A percentile compares a stretch with the other conserved stretches of the same genome.
Evolutionary conservation across 225 moss, liverwort and hornwort species (phyloP).

Genomic region (Ulota crispa): DNA sequence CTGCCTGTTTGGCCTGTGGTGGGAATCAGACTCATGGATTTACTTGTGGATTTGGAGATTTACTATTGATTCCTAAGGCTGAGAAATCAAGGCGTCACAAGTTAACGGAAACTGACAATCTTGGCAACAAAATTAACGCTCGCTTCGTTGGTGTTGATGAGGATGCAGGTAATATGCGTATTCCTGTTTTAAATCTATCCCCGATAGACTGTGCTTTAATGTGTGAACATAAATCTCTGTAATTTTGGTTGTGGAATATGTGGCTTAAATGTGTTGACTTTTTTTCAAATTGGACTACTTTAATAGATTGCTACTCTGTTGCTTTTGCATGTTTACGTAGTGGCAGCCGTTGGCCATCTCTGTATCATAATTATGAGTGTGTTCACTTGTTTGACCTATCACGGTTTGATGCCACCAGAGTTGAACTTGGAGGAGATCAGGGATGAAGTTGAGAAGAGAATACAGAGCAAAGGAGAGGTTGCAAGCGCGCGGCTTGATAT

Average conservation of each 20-base stretch:
- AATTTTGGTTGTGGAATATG: background rate
- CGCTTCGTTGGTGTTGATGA: slow-evolving; percentile 67
- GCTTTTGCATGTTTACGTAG: background rate
- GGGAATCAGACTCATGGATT: slow-evolving; percentile 87
- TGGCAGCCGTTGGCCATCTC: background rate
- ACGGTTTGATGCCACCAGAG: slow-evolving; percentile 47
- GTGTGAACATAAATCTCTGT: background rate
- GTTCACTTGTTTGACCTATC: background rate
- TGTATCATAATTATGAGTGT: background rate
- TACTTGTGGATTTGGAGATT: slow-evolving; percentile 88
- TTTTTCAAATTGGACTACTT: background rate
- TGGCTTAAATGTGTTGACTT: background rate
- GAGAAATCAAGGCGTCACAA: slow-evolving; percentile 79
- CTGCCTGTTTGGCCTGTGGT: slow-evolving; percentile 14
- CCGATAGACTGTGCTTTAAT: background rate
- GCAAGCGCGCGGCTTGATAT: slow-evolving; percentile 94
- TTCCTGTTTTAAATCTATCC: background rate
- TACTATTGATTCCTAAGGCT: slow-evolving; percentile 64
- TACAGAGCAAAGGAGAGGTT: slow-evolving; percentile 79
- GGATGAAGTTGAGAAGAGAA: slow-evolving; percentile 78
- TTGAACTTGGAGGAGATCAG: slow-evolving; percentile 65
- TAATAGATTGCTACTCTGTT: background rate
- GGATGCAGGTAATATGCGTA: slow-evolving; percentile 47
- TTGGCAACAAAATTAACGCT: slow-evolving; percentile 78
- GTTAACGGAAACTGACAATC: slow-evolving; percentile 73